Conservation (phyloP, 1,284 basidiomycete species). For the Trichosporon coremiiforme region DNA sequence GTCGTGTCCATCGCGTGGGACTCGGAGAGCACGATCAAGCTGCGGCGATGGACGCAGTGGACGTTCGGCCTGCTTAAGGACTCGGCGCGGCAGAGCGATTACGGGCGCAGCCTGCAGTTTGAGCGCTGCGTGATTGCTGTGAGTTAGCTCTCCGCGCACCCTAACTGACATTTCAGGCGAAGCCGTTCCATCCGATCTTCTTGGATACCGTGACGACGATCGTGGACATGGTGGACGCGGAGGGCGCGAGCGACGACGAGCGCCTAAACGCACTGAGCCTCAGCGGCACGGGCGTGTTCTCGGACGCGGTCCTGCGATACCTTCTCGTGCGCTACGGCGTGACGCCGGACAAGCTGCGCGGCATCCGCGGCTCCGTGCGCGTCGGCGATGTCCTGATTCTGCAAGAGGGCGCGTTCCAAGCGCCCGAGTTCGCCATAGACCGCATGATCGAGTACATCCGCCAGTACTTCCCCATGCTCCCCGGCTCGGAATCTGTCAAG, state of each 20-base stretch:
- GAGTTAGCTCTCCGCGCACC: conserved; percentile 10
- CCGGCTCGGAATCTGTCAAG: conserved; percentile 25
- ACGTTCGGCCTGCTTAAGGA: conserved; percentile 13
- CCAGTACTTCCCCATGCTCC: conserved; percentile 28
- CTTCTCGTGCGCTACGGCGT: conserved; percentile 45
- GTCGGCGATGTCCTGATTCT: conserved; percentile 46
- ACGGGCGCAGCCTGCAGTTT: conserved; percentile 37
- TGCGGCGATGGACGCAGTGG: conserved; percentile 25
- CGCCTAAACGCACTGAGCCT: conserved; percentile 32
- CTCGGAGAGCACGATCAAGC: conserved; percentile 28
- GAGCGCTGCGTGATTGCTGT: conserved; percentile 38
- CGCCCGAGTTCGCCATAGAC: conserved; percentile 23
- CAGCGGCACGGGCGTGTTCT: conserved; percentile 42
- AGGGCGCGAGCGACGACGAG: conserved; percentile 3
- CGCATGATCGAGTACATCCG: conserved; percentile 24
- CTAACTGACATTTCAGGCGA: conserved; percentile 31
- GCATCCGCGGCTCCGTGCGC: conserved; percentile 34
- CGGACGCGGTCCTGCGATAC: conserved; percentile 45
- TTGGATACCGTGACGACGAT: conserved; percentile 42
- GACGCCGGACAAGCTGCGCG: conserved; percentile 36
- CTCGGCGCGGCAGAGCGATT: conserved; percentile 1
- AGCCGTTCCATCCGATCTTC: conserved; percentile 43
- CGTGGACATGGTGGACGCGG: conserved; percentile 21
- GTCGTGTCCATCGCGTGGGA: conserved; percentile 45
- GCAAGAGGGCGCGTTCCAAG: conserved; percentile 27